phyloP scores from a whole-genome alignment of 495 filamentous ascomycete genomes.

The Aspergillus panamensis region DNA sequence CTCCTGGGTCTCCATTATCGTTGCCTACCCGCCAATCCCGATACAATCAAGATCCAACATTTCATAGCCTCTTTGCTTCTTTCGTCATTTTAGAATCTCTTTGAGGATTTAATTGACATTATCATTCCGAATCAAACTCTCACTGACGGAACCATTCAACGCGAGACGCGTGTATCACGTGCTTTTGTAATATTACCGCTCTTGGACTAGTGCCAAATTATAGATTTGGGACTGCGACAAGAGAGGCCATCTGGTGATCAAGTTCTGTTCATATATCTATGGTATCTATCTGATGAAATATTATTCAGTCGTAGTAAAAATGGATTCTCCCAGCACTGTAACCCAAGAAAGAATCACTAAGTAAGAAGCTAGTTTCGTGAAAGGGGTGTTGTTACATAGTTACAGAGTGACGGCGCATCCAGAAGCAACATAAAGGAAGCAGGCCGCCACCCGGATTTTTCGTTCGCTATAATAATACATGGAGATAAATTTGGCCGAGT shows the following conservation, averaged over 20 bases:
- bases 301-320: too few species aligned
- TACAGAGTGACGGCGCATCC: constrained; percentile 2
- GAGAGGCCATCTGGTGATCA: not conserved
- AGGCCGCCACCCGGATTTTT: constrained; percentile 17
- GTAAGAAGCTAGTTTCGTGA: not conserved
- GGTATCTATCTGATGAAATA: too few species aligned
- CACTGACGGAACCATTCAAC: constrained; percentile 22
- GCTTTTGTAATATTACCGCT: constrained; percentile 34
- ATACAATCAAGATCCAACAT: not conserved
- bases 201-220: constrained; percentile 20
- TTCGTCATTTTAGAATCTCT: not conserved
- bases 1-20: constrained; percentile 43
- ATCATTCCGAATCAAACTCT: not conserved
- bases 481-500: constrained; percentile 28
- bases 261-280: too few species aligned
- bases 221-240: not conserved
- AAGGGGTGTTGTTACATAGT: constrained; percentile 11
- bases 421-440: not conserved
- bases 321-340: not conserved
- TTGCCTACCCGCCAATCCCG: constrained; percentile 1
- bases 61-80: not conserved
- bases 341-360: not conserved
- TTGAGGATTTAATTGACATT: not conserved
- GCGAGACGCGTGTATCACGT: constrained; percentile 42
- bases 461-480: too few species aligned